Evolutionary conservation across 2,329 filamentous ascomycete species (phyloP).

Genomic region (Clarireedia hainanense): DNA sequence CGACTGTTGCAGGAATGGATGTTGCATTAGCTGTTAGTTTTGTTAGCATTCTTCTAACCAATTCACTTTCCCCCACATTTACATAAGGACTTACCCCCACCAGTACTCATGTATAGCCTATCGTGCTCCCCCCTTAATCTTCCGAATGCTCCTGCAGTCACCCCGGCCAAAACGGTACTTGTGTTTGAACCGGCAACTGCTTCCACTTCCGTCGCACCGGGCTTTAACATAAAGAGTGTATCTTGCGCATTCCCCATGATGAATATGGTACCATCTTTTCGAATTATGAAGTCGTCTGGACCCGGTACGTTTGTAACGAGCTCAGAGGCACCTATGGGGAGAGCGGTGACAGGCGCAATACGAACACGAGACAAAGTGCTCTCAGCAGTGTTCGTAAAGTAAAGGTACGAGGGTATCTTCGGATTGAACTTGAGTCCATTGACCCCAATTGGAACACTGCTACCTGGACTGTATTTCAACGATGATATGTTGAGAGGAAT

Average conservation of each 20-base stretch:
- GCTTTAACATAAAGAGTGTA: constrained; percentile 4
- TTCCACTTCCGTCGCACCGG: not conserved
- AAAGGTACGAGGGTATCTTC: constrained; percentile 17
- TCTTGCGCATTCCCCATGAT: constrained; percentile 9
- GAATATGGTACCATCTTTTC: constrained; percentile 10
- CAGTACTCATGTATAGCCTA: constrained; percentile 13
- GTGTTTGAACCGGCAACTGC: constrained; percentile 10
- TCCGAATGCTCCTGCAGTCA: constrained; percentile 15
- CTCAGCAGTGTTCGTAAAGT: constrained; percentile 21
- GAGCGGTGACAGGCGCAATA: not conserved
- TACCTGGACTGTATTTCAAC: constrained; percentile 12
- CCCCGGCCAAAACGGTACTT: constrained; percentile 11
- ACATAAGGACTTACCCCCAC: constrained; percentile 10
- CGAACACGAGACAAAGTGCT: not conserved
- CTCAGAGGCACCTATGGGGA: not conserved
- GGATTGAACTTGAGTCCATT: constrained; percentile 22
- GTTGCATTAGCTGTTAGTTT: not conserved
- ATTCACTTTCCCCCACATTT: not conserved
- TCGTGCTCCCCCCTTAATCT: not conserved
- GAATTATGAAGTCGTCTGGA: constrained; percentile 14
- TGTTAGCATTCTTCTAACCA: not conserved
- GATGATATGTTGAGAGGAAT: constrained; percentile 21
- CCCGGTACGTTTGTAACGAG: not conserved
- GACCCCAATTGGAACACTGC: constrained; percentile 12
- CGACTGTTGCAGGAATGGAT: not conserved